A percentile compares a stretch with the other conserved stretches of the same genome.
These are phyloP conservation scores for Auriscalpium vulgare DNA, from an alignment of 768 basidiomycete species.

Conservation along the genomic window DNA sequence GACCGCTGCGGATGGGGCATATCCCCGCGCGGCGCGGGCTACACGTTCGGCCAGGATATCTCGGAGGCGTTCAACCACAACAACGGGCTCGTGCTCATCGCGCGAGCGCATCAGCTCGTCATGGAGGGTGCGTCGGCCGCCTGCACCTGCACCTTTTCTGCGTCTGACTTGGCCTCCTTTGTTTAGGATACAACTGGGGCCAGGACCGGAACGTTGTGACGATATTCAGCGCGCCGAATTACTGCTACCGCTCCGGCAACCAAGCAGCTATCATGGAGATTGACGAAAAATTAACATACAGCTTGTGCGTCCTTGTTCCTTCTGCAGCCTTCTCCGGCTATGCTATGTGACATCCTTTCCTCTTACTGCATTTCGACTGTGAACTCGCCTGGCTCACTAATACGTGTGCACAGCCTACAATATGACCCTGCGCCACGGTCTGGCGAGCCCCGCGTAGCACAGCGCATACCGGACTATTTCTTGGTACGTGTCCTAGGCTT, in stretches of 20 bases:
- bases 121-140: slow-evolving; percentile 74
- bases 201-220: slow-evolving; percentile 99
- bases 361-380: too few species aligned
- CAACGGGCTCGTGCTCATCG: slow-evolving; percentile 93
- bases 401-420: slow-evolving; percentile 66
- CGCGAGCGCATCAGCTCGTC: slow-evolving; percentile 88
- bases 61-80: slow-evolving; percentile 99
- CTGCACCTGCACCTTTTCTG: not conserved
- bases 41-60: slow-evolving; percentile 98
- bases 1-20: slow-evolving; percentile 99
- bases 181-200: slow-evolving; percentile 86
- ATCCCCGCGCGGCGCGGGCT: slow-evolving; percentile 95
- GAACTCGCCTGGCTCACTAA: slow-evolving; percentile 1
- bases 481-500: slow-evolving; percentile 45
- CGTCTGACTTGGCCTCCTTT: not conserved
- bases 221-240: slow-evolving; percentile 99
- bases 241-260: slow-evolving; percentile 99
- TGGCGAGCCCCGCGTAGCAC: slow-evolving; percentile 95
- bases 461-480: slow-evolving; percentile 92
- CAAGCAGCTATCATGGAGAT: slow-evolving; percentile 99
- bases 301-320: slow-evolving; percentile 51
- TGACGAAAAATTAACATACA: slow-evolving; percentile 94
- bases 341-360: too few species aligned
- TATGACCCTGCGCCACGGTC: slow-evolving; percentile 99
- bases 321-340: not conserved